Conservation (phyloP, 78 protist genomes). For the Pigoraptor vietnamica region DNA sequence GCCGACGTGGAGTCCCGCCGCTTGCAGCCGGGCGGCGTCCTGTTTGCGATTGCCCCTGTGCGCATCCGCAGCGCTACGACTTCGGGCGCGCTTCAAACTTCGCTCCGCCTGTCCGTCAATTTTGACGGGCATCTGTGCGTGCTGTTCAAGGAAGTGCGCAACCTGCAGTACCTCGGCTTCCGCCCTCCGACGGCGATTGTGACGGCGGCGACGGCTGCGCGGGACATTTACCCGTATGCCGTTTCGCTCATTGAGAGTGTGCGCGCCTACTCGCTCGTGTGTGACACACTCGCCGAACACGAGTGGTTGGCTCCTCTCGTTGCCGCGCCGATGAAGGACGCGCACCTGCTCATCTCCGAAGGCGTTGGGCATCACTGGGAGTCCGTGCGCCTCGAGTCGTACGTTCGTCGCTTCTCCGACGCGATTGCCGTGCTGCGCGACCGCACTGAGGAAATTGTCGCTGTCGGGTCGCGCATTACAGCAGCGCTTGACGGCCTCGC, state of each 20-base stretch:
- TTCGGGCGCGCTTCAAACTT: neutral
- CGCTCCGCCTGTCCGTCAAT: neutral
- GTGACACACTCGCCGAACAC: slow-evolving; percentile 16
- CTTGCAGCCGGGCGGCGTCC: slow-evolving; percentile 44
- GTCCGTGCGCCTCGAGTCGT: neutral
- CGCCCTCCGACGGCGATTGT: neutral
- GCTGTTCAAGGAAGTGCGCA: slow-evolving; percentile 77
- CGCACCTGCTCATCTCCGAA: slow-evolving; percentile 53
- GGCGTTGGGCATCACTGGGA: slow-evolving; percentile 57
- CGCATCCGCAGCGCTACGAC: neutral
- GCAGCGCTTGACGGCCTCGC: neutral
- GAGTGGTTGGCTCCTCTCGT: slow-evolving; percentile 50
- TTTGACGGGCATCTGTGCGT: neutral
- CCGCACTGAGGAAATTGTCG: slow-evolving; percentile 42
- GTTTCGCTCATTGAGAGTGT: slow-evolving; percentile 62
- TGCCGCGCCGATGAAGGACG: slow-evolving; percentile 48
- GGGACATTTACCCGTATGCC: slow-evolving; percentile 69
- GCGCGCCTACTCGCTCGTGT: slow-evolving; percentile 48
- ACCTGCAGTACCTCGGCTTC: slow-evolving; percentile 67
- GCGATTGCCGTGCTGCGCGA: slow-evolving; percentile 39
- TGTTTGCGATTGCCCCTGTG: slow-evolving; percentile 44
- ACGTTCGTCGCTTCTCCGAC: slow-evolving; percentile 5
- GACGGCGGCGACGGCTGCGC: slow-evolving; percentile 28
- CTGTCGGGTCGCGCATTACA: slow-evolving; percentile 8
- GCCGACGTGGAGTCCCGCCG: slow-evolving; percentile 36